Evolutionary conservation across 2,329 filamentous ascomycete genomes (phyloP).

Genomic region (Cladosporium sp.): DNA sequence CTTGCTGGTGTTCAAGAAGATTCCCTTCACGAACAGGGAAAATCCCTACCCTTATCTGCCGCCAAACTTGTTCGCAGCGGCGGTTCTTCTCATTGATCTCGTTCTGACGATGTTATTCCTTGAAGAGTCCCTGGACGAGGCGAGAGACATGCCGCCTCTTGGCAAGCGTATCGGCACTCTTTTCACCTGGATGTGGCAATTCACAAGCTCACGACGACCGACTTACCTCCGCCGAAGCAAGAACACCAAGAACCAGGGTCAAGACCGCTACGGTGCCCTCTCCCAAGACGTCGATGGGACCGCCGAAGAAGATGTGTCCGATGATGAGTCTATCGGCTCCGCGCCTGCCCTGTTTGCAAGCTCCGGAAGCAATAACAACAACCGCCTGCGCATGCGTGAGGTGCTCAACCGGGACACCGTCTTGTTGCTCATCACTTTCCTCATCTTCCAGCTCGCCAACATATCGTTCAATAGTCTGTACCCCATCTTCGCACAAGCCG

Average conservation of each 20-base stretch:
- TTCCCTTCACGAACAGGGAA: constrained; percentile 50
- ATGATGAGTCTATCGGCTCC: constrained; percentile 33
- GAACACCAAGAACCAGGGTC: constrained; percentile 14
- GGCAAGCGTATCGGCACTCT: constrained; percentile 55
- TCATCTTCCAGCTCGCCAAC: constrained; percentile 91
- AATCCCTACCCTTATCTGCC: constrained; percentile 75
- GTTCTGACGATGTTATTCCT: constrained; percentile 73
- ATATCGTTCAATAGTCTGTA: constrained; percentile 94
- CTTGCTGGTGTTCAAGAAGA: constrained; percentile 64
- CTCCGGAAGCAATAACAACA: constrained; percentile 35
- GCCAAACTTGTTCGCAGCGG: constrained; percentile 76
- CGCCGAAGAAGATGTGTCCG: constrained; percentile 20
- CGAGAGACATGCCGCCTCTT: constrained; percentile 57
- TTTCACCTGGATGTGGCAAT: constrained; percentile 68
- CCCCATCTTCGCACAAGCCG: constrained; percentile 80
- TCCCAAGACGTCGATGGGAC: constrained; percentile 13
- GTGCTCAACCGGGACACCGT: constrained; percentile 78
- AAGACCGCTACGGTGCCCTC: constrained; percentile 14
- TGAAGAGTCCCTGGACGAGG: constrained; percentile 76
- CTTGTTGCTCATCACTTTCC: constrained; percentile 75
- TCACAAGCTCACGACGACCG: constrained; percentile 55
- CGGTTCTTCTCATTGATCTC: constrained; percentile 67
- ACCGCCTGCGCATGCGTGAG: constrained; percentile 51
- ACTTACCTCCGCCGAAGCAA: constrained; percentile 50
- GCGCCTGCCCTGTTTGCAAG: constrained; percentile 28